Evolutionary conservation across 2,329 filamentous ascomycete genomes (phyloP), one percentile per base, ranked within the genome.

Genomic region (Fusarium xyrophilum): DNA sequence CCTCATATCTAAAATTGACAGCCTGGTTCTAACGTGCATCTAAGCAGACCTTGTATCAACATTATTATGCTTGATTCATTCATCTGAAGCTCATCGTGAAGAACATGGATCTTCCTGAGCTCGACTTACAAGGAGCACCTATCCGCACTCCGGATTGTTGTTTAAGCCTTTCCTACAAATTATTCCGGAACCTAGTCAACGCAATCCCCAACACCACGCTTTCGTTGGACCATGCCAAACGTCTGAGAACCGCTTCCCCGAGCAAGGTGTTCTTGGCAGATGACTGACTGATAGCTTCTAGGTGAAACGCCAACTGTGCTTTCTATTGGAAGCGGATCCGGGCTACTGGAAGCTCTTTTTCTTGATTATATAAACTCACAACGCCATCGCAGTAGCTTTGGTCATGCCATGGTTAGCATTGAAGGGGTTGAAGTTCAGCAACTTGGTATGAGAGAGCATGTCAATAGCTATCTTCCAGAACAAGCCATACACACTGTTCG

Each of bases 301-400:
- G 28, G 52, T 21, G 50, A 53, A 40, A 46, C 27, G 11, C 55
- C 57, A 19, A 73, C 67, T 7, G 57, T 75, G 0, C 69, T 77
- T 25, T 77, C 76, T 12, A 67, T 77, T 10, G 76, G 76, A 30
- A 77, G 76, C 36, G 76, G 76, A 27, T 73, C 74, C 3, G 76
- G 76, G 6, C 56, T 77, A 10, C 64, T 77, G 3, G 76, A 77
- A 38, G 68, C 72, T 6, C 60, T 77, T 4, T 52, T 76, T 5
- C 56, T 74, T 2, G 30, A 44, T 13, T 56, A 68, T 19, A 19
- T 62, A 13, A 48, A 69, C 27, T 55, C 60, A 8, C 50, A 36
- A 8, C 12, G 32, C 28, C 39, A 44, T 11, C 48, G 43, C 36
- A 27, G 40, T 42, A 52, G 17, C 12, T n/a, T 47, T 28, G 23